Evolutionary conservation across 345 rosid species (phyloP), one percentile per base, ranked within the genome.

Genomic region (Eucalyptus regnans): DNA sequence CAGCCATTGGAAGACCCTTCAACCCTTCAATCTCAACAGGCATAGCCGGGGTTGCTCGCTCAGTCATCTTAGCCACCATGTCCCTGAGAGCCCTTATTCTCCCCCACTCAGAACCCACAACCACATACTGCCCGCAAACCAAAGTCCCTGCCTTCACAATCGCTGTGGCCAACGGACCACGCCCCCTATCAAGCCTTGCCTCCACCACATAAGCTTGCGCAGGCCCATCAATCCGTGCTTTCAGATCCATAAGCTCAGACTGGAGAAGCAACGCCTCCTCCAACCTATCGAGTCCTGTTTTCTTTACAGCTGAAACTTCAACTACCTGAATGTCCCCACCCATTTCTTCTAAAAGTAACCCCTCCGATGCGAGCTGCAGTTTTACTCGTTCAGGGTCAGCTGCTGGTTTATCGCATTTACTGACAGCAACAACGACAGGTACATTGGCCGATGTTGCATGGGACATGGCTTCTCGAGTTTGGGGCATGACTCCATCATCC

Each of bases 401-500:
- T 87, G 94, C 95, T 10, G 97, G 97, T 92, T 97, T 95, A 92
- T 98, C 99, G 49, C 99, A 97, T 91, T 98, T 97, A 86, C 96
- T 97, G 87, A 98, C 91, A 7, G 99, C 99, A 91, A 97, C 99
- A 66, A 98, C 99, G 46, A 97, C 93, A 1, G 99, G 99, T 71
- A 97, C 99, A 91, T 96, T 94, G n/a, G 99, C 99, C 8, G 91
- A 94, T 93, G 94, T 96, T 89, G 99, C 99, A 87, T 98, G 99
- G 41, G 96, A 90, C 89, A 98, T 94, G 86, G 99, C 98, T 92
- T 98, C 99, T 8, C 95, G 95, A 18, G 99, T 98, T 93, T 98
- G 99, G 27, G 99, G 99, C 99, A 98, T 98, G 91, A 97, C 98
- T 87, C 99, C 98, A 90, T 98, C 99, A 94, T 96, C 99, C 76